These are phyloP conservation scores for Angomonas deanei DNA, from an alignment of 208 protist species.

Conservation along the genomic window DNA sequence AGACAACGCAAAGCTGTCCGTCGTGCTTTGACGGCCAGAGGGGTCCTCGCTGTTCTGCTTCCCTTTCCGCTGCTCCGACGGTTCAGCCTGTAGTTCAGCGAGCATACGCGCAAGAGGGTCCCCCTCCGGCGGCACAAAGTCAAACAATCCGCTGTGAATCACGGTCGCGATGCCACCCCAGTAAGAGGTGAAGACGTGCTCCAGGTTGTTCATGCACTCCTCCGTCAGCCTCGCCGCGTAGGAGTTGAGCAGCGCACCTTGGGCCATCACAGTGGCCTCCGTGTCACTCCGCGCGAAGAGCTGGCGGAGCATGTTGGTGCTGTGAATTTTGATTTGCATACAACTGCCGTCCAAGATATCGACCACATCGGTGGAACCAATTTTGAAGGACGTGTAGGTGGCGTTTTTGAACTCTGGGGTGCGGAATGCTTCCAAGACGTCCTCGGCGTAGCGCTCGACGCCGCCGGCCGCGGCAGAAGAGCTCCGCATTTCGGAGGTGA, in stretches of 20 bases:
- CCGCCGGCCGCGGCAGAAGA: background rate
- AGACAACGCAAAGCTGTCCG: background rate
- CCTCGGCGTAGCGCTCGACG: conserved; percentile 20
- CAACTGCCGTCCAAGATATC: conserved; percentile 63
- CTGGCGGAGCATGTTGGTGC: conserved; percentile 48
- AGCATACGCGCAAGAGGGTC: conserved; percentile 36
- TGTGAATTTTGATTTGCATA: conserved; percentile 58
- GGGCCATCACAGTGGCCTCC: conserved; percentile 44
- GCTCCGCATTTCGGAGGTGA: conserved; percentile 7
- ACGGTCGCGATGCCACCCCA: conserved; percentile 76
- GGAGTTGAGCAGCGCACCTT: conserved; percentile 32
- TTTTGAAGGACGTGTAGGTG: conserved; percentile 51
- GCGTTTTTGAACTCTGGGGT: conserved; percentile 44
- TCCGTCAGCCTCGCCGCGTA: conserved; percentile 51
- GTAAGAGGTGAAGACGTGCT: conserved; percentile 72
- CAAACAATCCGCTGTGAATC: conserved; percentile 62
- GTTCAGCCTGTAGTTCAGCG: conserved; percentile 13
- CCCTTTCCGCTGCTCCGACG: too few species aligned
- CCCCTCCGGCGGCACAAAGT: conserved; percentile 40
- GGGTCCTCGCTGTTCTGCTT: background rate
- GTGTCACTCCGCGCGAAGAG: conserved; percentile 46
- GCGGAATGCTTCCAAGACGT: conserved; percentile 58
- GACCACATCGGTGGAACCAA: conserved; percentile 53
- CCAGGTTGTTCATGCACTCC: conserved; percentile 53
- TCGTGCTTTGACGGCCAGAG: background rate